Evolutionary conservation across 1,284 basidiomycete genomes (phyloP), one percentile per base, ranked within the genome.

Genomic region (Quambalaria eucalypti): DNA sequence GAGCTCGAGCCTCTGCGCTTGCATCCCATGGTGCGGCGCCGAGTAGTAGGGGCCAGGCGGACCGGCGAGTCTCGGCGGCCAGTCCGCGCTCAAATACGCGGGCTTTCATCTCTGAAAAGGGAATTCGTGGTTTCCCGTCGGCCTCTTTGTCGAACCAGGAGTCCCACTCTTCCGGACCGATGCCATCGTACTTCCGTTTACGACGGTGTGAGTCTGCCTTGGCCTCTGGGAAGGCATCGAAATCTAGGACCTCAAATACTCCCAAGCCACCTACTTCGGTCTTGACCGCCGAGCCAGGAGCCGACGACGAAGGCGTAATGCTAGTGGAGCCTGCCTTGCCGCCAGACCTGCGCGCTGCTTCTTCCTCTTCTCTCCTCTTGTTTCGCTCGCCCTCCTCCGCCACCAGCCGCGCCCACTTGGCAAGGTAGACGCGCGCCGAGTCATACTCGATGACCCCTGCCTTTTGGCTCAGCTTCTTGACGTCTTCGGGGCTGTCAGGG

Each of bases 361-460:
- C 12, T 33, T 31, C 49, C 49, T 50, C 30, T 40, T 68, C 60
- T 12, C 42, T 21, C 5, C 59, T 50, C 16, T 70, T 47, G 40
- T 69, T 70, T 4, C 66, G 51, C 53, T 76, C 74, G 10, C 73
- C 76, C 49, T 75, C 72, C 19, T 69, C 69, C 0, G 76, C 93
- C 0, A 98, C 93, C 47, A 90, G 85, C 25, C 91, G 81, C 0
- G 95, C 93, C 95, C 95, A 99, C 28, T 89, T 83, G 1, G 95
- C 95, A 7, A 99, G 82, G 74, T 97, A 98, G 4, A 98, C 89
- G 2, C 93, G 81, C 0, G 95, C 93, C 55, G 87, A 87, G 76
- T 98, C 95, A 74, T 93, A 98, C 50, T 72, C 65, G 31, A 60
- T 66, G 5, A 64, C 62, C 26, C 54, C 54, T 26, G 60, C 59